Percentiles rank a stretch among this genome's conserved stretches.
Conservation (phyloP, 257 asterid genomes). For the Solanum virginianum region DNA sequence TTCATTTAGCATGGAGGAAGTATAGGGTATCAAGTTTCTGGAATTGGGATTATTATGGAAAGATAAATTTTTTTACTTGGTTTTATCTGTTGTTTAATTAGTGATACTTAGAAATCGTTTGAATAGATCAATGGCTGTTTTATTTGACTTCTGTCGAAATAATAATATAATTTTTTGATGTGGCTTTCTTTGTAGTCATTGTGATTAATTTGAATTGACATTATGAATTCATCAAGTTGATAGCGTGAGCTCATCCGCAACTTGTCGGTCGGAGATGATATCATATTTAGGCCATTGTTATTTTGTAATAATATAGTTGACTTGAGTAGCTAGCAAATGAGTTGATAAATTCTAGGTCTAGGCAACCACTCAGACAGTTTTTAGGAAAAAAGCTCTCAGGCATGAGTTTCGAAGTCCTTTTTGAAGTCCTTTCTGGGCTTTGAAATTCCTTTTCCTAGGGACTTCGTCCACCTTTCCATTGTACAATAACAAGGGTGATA, state of each 20-base stretch:
- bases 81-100: neutral
- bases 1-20: neutral
- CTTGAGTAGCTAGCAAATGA: too few relatives aligned
- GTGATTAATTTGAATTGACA: neutral
- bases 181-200: neutral
- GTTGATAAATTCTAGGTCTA: too few relatives aligned
- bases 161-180: neutral
- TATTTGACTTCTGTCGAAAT: neutral
- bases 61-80: neutral
- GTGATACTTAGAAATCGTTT: neutral
- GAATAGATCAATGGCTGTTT: neutral
- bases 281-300: neutral
- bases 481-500: too few relatives aligned
- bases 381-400: too few relatives aligned
- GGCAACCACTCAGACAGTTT: too few relatives aligned
- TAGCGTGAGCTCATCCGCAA: neutral
- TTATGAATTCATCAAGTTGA: neutral
- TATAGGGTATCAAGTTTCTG: neutral
- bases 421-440: neutral
- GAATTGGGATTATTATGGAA: neutral
- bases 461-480: neutral
- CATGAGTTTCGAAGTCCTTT: neutral
- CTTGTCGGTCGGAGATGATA: neutral
- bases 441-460: neutral
- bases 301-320: neutral